A percentile compares a stretch with the other conserved stretches of the same genome.
phyloP scores from a whole-genome alignment of 75 land plant species.

The Adiantum capillusveneris region DNA sequence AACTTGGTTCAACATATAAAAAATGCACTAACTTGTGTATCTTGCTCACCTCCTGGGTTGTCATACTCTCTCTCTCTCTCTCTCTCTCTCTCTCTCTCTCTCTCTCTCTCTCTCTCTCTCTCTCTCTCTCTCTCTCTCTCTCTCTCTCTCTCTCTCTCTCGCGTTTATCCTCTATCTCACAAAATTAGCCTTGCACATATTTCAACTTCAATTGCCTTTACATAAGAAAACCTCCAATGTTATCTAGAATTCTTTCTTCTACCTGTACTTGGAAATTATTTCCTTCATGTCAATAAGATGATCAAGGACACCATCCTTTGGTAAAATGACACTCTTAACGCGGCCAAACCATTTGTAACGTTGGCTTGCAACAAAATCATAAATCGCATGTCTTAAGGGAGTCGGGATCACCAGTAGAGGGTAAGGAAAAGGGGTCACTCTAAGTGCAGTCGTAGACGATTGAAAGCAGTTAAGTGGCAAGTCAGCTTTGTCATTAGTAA shows the following conservation, averaged over 20 bases:
- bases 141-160: too few relatives aligned
- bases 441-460: slow-evolving; percentile 62
- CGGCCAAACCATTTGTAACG: slow-evolving; percentile 90
- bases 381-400: slow-evolving; percentile 67
- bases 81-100: too few relatives aligned
- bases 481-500: not conserved
- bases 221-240: too few relatives aligned
- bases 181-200: too few relatives aligned
- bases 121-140: too few relatives aligned
- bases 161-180: too few relatives aligned
- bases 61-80: too few relatives aligned
- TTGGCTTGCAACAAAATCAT: slow-evolving; percentile 70
- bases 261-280: slow-evolving; percentile 16
- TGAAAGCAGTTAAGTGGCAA: not conserved
- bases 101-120: too few relatives aligned
- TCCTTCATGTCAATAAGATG: slow-evolving; percentile 83
- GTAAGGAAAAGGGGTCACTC: slow-evolving; percentile 54
- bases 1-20: too few relatives aligned
- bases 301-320: slow-evolving; percentile 63
- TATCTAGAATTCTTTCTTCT: not conserved
- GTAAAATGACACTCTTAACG: slow-evolving; percentile 52
- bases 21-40: too few relatives aligned
- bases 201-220: too few relatives aligned
- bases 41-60: too few relatives aligned
- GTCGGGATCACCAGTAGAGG: slow-evolving; percentile 49